Evolutionary conservation across 768 basidiomycete genomes (phyloP).

Genomic region (Auriscalpium vulgare): DNA sequence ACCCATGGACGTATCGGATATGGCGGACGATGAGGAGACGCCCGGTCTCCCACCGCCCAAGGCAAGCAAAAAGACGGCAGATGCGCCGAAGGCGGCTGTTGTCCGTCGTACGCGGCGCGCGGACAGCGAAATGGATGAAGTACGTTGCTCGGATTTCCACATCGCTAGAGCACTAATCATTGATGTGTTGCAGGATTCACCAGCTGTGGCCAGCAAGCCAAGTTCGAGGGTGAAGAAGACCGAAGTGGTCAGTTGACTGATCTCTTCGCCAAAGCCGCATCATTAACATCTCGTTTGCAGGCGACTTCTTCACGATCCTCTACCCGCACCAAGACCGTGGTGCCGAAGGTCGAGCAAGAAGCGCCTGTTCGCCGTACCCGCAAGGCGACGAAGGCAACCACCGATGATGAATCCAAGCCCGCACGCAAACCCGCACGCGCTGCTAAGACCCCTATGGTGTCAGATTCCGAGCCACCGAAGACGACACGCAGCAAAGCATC

Average conservation of each 20-base stretch:
- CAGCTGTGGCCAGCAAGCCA: not conserved
- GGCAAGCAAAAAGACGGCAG: not conserved
- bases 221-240: not conserved
- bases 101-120: slow-evolving; percentile 16
- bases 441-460: not conserved
- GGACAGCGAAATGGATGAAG: slow-evolving; percentile 14
- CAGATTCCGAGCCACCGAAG: slow-evolving; percentile 7
- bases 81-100: slow-evolving; percentile 3
- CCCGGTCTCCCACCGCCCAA: not conserved
- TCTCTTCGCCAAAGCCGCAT: too few relatives aligned
- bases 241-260: not conserved
- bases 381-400: slow-evolving; percentile 14
- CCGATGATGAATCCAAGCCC: slow-evolving; percentile 5
- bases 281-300: too few relatives aligned
- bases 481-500: slow-evolving; percentile 8
- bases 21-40: slow-evolving; percentile 9
- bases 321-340: slow-evolving; percentile 3
- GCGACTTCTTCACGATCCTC: not conserved
- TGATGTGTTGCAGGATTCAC: not conserved
- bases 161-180: too few relatives aligned
- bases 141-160: slow-evolving; percentile 5
- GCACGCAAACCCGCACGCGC: not conserved
- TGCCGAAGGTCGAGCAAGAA: slow-evolving; percentile 4
- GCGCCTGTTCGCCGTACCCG: slow-evolving; percentile 19
- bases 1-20: slow-evolving; percentile 5